Percentiles rank a stretch among this genome's conserved stretches.
These are phyloP conservation scores for Fusarium nematophilum DNA, from an alignment of 2,329 filamentous ascomycete genomes.

Conservation along the genomic window DNA sequence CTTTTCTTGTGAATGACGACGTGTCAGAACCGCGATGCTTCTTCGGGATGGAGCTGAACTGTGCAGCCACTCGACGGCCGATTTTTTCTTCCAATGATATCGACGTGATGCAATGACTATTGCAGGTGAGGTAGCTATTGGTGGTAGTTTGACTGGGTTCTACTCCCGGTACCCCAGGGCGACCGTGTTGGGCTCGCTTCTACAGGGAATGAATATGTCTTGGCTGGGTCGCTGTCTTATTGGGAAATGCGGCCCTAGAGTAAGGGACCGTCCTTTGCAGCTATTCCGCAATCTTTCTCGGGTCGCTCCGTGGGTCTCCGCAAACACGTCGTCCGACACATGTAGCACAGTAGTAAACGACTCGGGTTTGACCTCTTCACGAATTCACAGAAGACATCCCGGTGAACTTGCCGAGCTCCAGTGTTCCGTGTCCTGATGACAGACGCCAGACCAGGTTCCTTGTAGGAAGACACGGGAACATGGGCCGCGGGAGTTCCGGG, in stretches of 20 bases:
- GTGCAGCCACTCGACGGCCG: conserved; percentile 15
- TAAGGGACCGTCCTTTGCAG: conserved; percentile 24
- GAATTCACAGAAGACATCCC: conserved; percentile 12
- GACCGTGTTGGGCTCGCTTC: conserved; percentile 10
- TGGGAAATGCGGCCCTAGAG: conserved; percentile 27
- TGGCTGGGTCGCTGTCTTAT: conserved; percentile 20
- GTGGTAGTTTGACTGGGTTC: conserved; percentile 4
- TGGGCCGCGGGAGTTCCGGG: conserved; percentile 20
- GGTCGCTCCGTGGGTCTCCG: conserved; percentile 5
- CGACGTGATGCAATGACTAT: conserved; percentile 12
- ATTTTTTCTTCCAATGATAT: conserved; percentile 23
- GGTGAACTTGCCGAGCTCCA: conserved; percentile 10
- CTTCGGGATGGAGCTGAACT: conserved; percentile 20
- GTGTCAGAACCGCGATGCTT: conserved; percentile 30
- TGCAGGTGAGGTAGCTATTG: conserved; percentile 29
- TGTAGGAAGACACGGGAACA: too few species aligned
- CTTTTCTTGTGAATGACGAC: conserved; percentile 15
- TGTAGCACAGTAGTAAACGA: too few species aligned
- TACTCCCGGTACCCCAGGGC: conserved; percentile 29
- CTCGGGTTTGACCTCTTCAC: conserved; percentile 9
- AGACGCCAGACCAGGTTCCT: conserved; percentile 13
- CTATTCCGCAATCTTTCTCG: conserved; percentile 14
- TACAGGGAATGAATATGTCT: conserved; percentile 28
- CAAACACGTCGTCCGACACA: conserved; percentile 5
- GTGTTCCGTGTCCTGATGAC: neutral